A percentile compares a stretch with the other conserved stretches of the same genome.
Evolutionary conservation across 306 rosid species (phyloP).

Genomic region (Rosa chinensis): DNA sequence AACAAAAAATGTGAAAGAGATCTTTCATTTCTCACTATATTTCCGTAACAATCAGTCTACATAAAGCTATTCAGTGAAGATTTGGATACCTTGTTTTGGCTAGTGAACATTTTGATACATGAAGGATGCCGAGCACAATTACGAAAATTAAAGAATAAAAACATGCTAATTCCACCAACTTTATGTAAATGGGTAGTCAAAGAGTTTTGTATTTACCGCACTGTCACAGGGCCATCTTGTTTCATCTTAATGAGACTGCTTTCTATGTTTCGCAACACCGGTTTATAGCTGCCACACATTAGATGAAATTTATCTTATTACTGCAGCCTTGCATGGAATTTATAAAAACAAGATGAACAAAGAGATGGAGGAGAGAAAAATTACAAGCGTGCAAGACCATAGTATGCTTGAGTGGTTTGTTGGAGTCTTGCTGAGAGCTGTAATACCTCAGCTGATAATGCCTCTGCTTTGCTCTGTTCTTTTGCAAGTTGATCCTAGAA

Average conservation of each 20-base stretch:
- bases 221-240: slow-evolving; percentile 62
- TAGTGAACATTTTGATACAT: background rate
- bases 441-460: slow-evolving; percentile 80
- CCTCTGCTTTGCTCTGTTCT: slow-evolving; percentile 85
- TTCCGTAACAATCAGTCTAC: background rate
- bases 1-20: background rate
- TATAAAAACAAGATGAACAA: background rate
- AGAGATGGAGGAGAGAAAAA: background rate
- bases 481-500: slow-evolving; percentile 70
- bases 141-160: background rate
- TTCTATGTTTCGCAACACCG: slow-evolving; percentile 85
- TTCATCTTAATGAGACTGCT: slow-evolving; percentile 71
- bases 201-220: slow-evolving; percentile 31
- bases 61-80: background rate
- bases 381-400: slow-evolving; percentile 73
- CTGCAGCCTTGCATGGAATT: background rate
- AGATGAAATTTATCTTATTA: slow-evolving; percentile 22
- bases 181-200: background rate
- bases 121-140: background rate
- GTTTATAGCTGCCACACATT: slow-evolving; percentile 62
- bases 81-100: background rate
- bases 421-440: slow-evolving; percentile 89
- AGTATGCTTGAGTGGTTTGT: slow-evolving; percentile 80
- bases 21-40: background rate
- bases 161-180: slow-evolving; percentile 11